phyloP scores from a whole-genome alignment of 257 asterid genomes.

The Cynanchum wilfordii region DNA sequence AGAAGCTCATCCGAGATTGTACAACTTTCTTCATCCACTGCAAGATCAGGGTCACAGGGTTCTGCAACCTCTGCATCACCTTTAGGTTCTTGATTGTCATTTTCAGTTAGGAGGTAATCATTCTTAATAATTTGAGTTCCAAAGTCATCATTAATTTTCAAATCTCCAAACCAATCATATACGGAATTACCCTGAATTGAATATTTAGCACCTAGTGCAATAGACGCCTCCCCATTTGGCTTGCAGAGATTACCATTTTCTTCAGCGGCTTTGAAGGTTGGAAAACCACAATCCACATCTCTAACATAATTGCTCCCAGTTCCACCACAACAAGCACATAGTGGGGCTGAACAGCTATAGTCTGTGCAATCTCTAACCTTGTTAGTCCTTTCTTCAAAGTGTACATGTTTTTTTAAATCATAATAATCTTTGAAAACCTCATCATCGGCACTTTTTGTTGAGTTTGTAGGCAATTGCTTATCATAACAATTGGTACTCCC shows the following conservation, averaged over 20 bases:
- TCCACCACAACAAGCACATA: conserved; percentile 49
- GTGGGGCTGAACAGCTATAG: conserved; percentile 39
- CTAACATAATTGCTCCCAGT: conserved; percentile 5
- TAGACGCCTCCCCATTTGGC: conserved; percentile 14
- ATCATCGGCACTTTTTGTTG: conserved; percentile 21
- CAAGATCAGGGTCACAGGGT: conserved; percentile 29
- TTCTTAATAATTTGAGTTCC: conserved; percentile 15
- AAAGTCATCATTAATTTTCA: conserved; percentile 25
- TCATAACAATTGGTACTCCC: conserved; percentile 19
- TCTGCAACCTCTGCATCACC: conserved; percentile 30
- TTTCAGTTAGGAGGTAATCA: conserved; percentile 20
- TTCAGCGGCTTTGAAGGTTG: conserved; percentile 24
- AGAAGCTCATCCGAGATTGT: conserved; percentile 44
- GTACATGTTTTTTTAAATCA: conserved; percentile 33
- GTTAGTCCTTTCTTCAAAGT: conserved; percentile 25
- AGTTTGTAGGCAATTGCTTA: conserved; percentile 22
- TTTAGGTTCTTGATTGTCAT: conserved; percentile 16
- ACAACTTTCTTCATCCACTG: conserved; percentile 41
- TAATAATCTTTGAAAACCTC: conserved; percentile 33
- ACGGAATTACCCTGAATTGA: conserved; percentile 21
- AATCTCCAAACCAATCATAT: conserved; percentile 27
- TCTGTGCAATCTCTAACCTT: conserved; percentile 15
- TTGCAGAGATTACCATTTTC: conserved; percentile 13
- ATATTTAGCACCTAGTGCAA: conserved; percentile 17
- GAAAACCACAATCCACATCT: conserved; percentile 23